phyloP scores from a whole-genome alignment of 768 basidiomycete species.

The Leucosporidium scottii region DNA sequence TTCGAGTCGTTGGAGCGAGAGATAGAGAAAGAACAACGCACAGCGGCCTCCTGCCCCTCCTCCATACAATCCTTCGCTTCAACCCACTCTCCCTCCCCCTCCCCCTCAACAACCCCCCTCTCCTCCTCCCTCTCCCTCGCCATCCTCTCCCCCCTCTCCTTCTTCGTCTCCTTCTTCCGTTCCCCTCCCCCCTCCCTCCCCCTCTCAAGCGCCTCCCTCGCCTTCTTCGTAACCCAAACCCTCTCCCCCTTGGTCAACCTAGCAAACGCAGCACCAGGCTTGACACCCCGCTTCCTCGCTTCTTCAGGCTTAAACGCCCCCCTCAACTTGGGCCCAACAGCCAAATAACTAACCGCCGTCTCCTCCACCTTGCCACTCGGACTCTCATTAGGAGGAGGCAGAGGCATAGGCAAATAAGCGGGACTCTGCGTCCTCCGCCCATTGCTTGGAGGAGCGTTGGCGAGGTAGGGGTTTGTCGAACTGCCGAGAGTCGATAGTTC shows the following conservation, averaged over 20 bases:
- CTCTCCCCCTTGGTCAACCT: constrained; percentile 59
- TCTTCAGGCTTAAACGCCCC: constrained; percentile 67
- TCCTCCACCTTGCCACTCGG: not conserved
- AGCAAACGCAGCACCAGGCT: constrained; percentile 52
- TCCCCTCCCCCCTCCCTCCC: constrained; percentile 42
- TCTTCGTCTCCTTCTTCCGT: constrained; percentile 8
- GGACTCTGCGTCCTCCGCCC: not conserved
- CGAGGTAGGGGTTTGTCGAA: too few relatives aligned
- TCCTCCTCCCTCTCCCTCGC: not conserved
- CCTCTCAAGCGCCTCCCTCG: constrained; percentile 23
- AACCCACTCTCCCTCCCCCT: constrained; percentile 36
- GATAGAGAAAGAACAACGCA: constrained; percentile 26
- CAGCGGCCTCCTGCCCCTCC: constrained; percentile 37
- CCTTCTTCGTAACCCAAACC: constrained; percentile 40
- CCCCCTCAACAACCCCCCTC: constrained; percentile 5
- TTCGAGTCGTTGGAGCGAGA: not conserved
- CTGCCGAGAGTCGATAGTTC: too few relatives aligned
- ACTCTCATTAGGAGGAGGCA: constrained; percentile 18
- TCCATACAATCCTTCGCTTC: constrained; percentile 39
- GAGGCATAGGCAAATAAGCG: constrained; percentile 14
- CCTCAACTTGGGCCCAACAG: constrained; percentile 47
- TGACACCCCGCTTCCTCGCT: constrained; percentile 59
- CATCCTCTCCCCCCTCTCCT: constrained; percentile 1
- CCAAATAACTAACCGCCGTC: constrained; percentile 42
- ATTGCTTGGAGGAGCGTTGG: too few relatives aligned